phyloP scores from a whole-genome alignment of 371 early-diverging fungal genomes.

The Apophysomyces variabilis region DNA sequence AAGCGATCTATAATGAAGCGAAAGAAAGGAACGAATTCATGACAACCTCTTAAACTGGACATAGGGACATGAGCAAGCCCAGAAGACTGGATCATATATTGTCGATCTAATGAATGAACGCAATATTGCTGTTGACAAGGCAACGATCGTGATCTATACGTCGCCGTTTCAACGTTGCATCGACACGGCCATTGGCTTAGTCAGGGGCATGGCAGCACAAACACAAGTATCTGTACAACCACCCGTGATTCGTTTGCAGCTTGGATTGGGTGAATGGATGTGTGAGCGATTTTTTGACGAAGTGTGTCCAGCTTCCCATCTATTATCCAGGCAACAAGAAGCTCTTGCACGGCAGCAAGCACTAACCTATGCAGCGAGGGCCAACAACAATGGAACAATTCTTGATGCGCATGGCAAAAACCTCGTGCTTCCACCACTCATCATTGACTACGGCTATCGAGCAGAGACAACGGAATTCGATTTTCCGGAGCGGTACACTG shows the following conservation, averaged over 20 bases:
- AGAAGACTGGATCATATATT: constrained; percentile 33
- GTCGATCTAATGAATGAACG: constrained; percentile 26
- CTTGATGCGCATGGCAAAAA: not conserved
- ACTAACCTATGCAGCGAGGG: constrained; percentile 24
- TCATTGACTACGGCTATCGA: constrained; percentile 36
- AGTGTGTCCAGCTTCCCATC: constrained; percentile 33
- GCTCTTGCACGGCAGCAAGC: constrained; percentile 44
- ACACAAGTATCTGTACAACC: constrained; percentile 16
- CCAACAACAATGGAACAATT: constrained; percentile 13
- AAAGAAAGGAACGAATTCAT: too few relatives aligned
- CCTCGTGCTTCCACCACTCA: constrained; percentile 14
- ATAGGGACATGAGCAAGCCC: constrained; percentile 39
- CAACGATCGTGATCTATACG: constrained; percentile 38
- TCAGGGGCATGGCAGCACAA: constrained; percentile 25
- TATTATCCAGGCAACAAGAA: constrained; percentile 40
- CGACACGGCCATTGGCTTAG: constrained; percentile 44
- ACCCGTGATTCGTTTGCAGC: constrained; percentile 36
- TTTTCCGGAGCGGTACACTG: constrained; percentile 39
- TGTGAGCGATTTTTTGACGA: constrained; percentile 47
- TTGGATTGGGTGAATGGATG: constrained; percentile 54
- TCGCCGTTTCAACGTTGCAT: constrained; percentile 57
- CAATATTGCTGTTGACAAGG: constrained; percentile 21
- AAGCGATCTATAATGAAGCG: not conserved
- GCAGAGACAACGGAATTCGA: constrained; percentile 27
- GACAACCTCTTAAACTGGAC: not conserved